Conservation (phyloP, 257 asterid species). For the Knoxia roxburghii region DNA sequence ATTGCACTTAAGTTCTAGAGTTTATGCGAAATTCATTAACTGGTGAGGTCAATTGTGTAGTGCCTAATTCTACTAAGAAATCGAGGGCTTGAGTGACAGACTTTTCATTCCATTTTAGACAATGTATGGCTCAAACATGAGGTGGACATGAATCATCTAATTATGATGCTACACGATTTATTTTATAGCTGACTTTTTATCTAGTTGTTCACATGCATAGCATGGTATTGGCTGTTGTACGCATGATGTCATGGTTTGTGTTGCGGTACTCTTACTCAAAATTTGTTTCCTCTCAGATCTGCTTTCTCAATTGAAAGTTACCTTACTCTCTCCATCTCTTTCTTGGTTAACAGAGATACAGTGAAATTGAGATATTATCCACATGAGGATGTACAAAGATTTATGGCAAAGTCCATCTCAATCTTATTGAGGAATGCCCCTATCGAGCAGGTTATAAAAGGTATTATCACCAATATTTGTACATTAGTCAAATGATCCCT, state of each 20-base stretch:
- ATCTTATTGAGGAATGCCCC: constrained; percentile 73
- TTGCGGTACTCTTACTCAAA: not conserved
- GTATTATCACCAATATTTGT: constrained; percentile 27
- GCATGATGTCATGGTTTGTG: not conserved
- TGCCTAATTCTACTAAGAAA: not conserved
- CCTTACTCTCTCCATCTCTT: not conserved
- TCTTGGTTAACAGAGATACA: constrained; percentile 41
- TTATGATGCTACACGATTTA: not conserved
- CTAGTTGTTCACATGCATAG: not conserved
- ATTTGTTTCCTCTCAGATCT: not conserved
- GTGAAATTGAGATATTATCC: constrained; percentile 67
- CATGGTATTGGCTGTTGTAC: not conserved
- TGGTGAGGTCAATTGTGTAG: not conserved
- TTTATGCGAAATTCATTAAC: not conserved
- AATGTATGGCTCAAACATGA: constrained; percentile 4
- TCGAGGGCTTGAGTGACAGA: constrained; percentile 1
- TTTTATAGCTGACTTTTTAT: not conserved
- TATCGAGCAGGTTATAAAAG: constrained; percentile 52
- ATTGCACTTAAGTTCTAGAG: not conserved
- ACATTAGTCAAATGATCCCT: not conserved
- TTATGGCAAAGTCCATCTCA: constrained; percentile 83
- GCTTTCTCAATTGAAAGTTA: not conserved
- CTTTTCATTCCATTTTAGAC: not conserved
- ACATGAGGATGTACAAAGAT: constrained; percentile 64
- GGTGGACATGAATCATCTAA: not conserved